Evolutionary conservation across 495 filamentous ascomycete species (phyloP).

Genomic region (Terfezia claveryi): DNA sequence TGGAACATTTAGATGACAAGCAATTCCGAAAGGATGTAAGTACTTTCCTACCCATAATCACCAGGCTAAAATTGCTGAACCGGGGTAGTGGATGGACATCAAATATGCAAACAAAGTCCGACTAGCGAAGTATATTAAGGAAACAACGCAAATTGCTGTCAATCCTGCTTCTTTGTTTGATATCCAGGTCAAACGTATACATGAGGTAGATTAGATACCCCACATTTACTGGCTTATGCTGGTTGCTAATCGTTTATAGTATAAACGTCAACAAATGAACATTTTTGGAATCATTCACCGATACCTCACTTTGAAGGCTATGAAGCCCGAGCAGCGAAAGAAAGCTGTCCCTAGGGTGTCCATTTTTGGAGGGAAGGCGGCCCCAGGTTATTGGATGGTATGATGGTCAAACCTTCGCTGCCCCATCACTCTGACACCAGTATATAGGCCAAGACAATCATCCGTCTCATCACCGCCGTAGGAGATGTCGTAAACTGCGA

Average conservation of each 20-base stretch:
- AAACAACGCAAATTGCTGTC: conserved; percentile 51
- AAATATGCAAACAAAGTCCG: conserved; percentile 44
- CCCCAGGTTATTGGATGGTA: conserved; percentile 93
- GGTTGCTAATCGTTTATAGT: conserved; percentile 21
- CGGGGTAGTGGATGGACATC: conserved; percentile 18
- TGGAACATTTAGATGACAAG: conserved; percentile 59
- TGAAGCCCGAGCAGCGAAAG: conserved; percentile 67
- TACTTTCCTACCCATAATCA: conserved; percentile 55
- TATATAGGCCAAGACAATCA: conserved; percentile 64
- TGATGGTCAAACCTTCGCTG: not conserved
- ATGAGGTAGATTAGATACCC: conserved; percentile 31
- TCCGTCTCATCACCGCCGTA: conserved; percentile 86
- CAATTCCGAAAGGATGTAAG: conserved; percentile 69
- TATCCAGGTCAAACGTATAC: conserved; percentile 95
- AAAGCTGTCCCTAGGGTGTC: conserved; percentile 80
- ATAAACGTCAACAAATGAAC: conserved; percentile 97
- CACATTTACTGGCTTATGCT: not conserved
- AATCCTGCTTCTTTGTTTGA: conserved; percentile 82
- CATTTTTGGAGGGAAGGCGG: conserved; percentile 94
- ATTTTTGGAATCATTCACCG: conserved; percentile 96
- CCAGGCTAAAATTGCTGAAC: conserved; percentile 6
- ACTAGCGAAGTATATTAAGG: conserved; percentile 76
- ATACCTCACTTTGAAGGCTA: conserved; percentile 68
- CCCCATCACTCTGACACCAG: not conserved
- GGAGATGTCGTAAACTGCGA: conserved; percentile 83